Conservation (phyloP, 2,329 filamentous ascomycete species). For the Talaromyces marneffei region DNA sequence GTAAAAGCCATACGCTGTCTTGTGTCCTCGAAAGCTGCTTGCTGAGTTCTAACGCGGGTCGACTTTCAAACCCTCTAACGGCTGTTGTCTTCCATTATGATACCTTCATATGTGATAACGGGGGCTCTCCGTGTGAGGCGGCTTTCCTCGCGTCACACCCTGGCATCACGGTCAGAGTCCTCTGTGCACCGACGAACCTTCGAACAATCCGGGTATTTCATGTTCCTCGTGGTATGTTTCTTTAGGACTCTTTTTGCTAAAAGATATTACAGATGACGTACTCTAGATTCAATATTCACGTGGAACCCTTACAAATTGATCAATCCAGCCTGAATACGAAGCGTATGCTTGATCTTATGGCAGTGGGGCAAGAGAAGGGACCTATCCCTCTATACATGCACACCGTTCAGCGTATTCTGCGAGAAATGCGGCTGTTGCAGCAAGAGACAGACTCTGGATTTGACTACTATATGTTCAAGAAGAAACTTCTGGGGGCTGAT, state of each 20-base stretch:
- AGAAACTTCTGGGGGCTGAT: neutral
- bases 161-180: neutral
- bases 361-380: neutral
- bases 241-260: neutral
- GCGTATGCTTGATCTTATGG: constrained; percentile 11
- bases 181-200: neutral
- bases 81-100: constrained; percentile 55
- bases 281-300: neutral
- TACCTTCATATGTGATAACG: constrained; percentile 34
- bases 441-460: constrained; percentile 8
- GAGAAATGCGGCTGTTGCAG: constrained; percentile 20
- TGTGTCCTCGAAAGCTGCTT: constrained; percentile 49
- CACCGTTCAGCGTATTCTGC: constrained; percentile 18
- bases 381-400: constrained; percentile 9
- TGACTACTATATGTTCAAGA: constrained; percentile 20
- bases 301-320: constrained; percentile 5
- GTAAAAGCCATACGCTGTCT: constrained; percentile 56
- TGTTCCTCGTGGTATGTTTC: constrained; percentile 32
- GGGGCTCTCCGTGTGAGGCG: constrained; percentile 47
- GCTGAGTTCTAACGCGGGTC: constrained; percentile 30
- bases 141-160: constrained; percentile 19
- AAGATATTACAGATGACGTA: neutral
- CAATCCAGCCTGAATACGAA: constrained; percentile 1
- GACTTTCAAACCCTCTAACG: constrained; percentile 44
- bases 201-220: neutral